Evolutionary conservation across 495 filamentous ascomycete genomes (phyloP).

Genomic region (Achaetomiella virescens): DNA sequence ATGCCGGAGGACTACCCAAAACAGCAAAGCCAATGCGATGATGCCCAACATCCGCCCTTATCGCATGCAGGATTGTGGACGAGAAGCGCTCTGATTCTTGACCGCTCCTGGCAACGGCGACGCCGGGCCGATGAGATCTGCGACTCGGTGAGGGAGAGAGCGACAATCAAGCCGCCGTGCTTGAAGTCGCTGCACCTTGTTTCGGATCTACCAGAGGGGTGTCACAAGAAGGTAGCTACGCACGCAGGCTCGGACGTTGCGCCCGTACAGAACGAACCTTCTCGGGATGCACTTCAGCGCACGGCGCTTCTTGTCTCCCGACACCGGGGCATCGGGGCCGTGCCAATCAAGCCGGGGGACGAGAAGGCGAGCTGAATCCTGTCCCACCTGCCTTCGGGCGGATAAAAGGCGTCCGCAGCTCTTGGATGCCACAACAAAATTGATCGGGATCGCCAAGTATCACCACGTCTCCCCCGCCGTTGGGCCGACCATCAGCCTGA

Average conservation of each 20-base stretch:
- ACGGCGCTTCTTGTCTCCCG: neutral
- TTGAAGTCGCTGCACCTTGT: neutral
- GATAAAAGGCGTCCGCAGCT: neutral
- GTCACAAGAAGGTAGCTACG: slow-evolving; percentile 8
- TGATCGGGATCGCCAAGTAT: slow-evolving; percentile 7
- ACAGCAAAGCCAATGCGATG: slow-evolving; percentile 12
- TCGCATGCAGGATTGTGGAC: slow-evolving; percentile 3
- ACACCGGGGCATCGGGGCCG: neutral
- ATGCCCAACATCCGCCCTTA: slow-evolving; percentile 10
- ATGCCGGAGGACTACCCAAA: neutral
- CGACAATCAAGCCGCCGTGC: neutral
- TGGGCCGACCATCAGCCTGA: neutral
- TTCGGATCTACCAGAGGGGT: slow-evolving; percentile 1
- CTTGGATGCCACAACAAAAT: slow-evolving; percentile 1
- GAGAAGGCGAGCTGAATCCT: slow-evolving; percentile 9
- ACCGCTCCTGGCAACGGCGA: neutral
- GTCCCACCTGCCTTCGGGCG: slow-evolving; percentile 1
- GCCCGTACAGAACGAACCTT: neutral
- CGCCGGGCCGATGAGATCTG: neutral
- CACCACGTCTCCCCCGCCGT: neutral
- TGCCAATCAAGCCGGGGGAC: neutral
- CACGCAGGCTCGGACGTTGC: slow-evolving; percentile 8
- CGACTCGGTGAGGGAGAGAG: too few species aligned
- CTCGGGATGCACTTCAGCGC: neutral
- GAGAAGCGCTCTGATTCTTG: neutral